These are phyloP conservation scores for Pichia sp. DNA, from an alignment of 1,139 yeast genomes.

Conservation along the genomic window DNA sequence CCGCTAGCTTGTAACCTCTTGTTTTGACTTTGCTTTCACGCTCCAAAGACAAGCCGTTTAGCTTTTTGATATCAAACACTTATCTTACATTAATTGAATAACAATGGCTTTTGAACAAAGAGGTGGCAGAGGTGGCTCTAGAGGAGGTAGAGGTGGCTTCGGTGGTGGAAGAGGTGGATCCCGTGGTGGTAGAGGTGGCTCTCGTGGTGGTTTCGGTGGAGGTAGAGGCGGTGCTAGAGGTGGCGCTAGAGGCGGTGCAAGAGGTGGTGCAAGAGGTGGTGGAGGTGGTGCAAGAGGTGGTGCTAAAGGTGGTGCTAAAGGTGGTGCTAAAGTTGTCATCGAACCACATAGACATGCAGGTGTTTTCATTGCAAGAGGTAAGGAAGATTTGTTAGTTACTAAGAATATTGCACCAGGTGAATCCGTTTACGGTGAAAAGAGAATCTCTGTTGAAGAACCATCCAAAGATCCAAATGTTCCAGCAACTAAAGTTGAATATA, in stretches of 20 bases:
- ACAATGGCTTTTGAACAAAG: slow-evolving; percentile 28
- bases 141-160: slow-evolving; percentile 34
- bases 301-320: slow-evolving; percentile 68
- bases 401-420: slow-evolving; percentile 98
- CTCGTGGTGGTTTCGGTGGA: slow-evolving; percentile 30
- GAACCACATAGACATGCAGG: slow-evolving; percentile 99
- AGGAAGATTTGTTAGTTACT: slow-evolving; percentile 96
- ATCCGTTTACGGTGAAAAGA: slow-evolving; percentile 95
- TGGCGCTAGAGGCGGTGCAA: slow-evolving; percentile 54
- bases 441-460: slow-evolving; percentile 90
- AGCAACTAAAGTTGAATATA: slow-evolving; percentile 93
- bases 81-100: slow-evolving; percentile 1
- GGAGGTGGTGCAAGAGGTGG: slow-evolving; percentile 55
- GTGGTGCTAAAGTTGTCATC: slow-evolving; percentile 92
- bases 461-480: slow-evolving; percentile 79
- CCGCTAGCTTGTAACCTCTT: no score
- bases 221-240: slow-evolving; percentile 51
- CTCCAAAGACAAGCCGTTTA: background rate
- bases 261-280: slow-evolving; percentile 63
- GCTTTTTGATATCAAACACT: background rate
- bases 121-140: slow-evolving; percentile 31
- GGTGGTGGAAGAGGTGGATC: slow-evolving; percentile 32
- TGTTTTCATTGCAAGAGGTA: slow-evolving; percentile 98
- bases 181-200: slow-evolving; percentile 39
- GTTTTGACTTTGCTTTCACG: background rate